Evolutionary conservation across 148 eudicot genomes (phyloP).

Genomic region (Amaranthus cruentus): DNA sequence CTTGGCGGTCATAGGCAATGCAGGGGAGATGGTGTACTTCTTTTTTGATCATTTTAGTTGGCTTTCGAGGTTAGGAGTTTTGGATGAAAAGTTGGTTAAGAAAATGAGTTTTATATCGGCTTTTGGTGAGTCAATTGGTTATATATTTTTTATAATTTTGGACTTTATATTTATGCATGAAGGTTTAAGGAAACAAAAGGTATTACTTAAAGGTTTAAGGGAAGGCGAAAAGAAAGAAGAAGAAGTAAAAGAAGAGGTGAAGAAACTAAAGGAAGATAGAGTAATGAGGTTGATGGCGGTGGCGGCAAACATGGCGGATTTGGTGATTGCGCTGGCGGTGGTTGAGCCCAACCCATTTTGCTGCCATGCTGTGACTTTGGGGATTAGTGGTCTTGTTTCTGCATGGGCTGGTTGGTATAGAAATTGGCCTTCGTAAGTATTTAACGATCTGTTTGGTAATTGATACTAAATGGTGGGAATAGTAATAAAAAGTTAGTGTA

Average conservation of each 20-base stretch:
- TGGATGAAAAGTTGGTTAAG: conserved; percentile 61
- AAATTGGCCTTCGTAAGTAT: conserved; percentile 71
- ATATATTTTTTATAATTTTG: conserved; percentile 61
- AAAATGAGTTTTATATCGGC: conserved; percentile 89
- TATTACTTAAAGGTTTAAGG: conserved; percentile 18
- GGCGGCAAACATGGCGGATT: conserved; percentile 92
- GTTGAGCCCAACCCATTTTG: conserved; percentile 90
- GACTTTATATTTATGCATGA: conserved; percentile 61
- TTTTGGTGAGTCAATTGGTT: conserved; percentile 87
- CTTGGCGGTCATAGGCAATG: conserved; percentile 65
- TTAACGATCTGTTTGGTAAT: not conserved
- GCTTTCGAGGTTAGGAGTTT: conserved; percentile 71
- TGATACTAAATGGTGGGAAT: no score
- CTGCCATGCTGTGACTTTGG: conserved; percentile 69
- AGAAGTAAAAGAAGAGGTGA: conserved; percentile 29
- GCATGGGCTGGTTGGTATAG: conserved; percentile 99
- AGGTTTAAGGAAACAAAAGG: conserved; percentile 48
- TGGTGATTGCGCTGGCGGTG: conserved; percentile 80
- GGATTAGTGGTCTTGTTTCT: conserved; percentile 90
- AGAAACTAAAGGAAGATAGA: conserved; percentile 61
- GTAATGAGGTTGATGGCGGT: conserved; percentile 88
- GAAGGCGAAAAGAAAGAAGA: conserved; percentile 21
- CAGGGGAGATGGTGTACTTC: conserved; percentile 98
- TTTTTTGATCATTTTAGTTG: conserved; percentile 92
- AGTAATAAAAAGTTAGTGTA: no score